Evolutionary conservation across 257 asterid species (phyloP).

Genomic region (Ligustrum vulgare): DNA sequence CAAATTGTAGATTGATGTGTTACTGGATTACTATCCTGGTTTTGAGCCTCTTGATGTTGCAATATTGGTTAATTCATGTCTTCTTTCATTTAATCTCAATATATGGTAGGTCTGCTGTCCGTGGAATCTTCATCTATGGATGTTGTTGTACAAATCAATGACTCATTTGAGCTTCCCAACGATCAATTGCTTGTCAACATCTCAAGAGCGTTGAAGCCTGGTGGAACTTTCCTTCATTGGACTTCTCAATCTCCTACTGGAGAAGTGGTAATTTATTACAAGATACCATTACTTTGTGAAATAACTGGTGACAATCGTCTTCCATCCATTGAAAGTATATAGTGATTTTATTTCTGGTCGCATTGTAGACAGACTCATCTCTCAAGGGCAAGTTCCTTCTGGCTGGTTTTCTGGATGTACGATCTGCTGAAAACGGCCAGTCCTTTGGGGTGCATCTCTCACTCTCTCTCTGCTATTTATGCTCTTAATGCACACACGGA

Average conservation of each 20-base stretch:
- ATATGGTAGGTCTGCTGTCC: slow-evolving; percentile 48
- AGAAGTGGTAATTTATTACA: slow-evolving; percentile 38
- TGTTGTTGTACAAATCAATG: slow-evolving; percentile 46
- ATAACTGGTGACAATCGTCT: neutral
- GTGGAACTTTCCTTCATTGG: slow-evolving; percentile 54
- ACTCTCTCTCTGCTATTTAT: neutral
- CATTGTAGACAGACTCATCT: slow-evolving; percentile 54
- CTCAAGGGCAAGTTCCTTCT: slow-evolving; percentile 71
- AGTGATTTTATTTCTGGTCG: slow-evolving; percentile 18
- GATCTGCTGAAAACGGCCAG: slow-evolving; percentile 44
- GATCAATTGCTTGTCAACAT: slow-evolving; percentile 55
- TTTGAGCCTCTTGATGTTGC: neutral
- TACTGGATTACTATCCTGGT: neutral
- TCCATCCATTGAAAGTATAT: slow-evolving; percentile 2
- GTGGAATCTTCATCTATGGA: slow-evolving; percentile 63
- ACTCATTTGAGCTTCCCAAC: slow-evolving; percentile 52
- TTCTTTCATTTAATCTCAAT: slow-evolving; percentile 11
- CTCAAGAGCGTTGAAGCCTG: slow-evolving; percentile 65
- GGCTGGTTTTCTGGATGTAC: slow-evolving; percentile 76
- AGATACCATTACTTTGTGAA: neutral
- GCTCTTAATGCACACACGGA: neutral
- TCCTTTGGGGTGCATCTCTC: slow-evolving; percentile 59
- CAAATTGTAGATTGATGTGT: neutral
- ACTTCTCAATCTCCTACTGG: slow-evolving; percentile 39
- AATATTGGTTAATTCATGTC: neutral